phyloP scores from a whole-genome alignment of 2,329 filamentous ascomycete genomes.

The Epichloe sibirici region DNA sequence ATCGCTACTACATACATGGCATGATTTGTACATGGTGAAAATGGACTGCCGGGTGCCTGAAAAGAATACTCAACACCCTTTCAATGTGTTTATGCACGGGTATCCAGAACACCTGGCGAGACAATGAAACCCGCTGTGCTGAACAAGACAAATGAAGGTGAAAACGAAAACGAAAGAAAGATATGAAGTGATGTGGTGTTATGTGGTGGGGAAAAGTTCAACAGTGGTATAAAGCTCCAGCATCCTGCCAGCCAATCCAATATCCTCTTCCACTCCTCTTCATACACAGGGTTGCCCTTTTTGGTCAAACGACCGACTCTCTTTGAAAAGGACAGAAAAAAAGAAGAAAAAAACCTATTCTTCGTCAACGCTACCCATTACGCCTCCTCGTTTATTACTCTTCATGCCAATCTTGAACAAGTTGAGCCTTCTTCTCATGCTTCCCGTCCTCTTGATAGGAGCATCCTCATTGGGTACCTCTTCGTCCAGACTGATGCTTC shows the following conservation, averaged over 20 bases:
- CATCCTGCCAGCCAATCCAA: not conserved
- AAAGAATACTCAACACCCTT: not conserved
- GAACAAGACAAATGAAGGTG: not conserved
- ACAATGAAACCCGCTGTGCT: not conserved
- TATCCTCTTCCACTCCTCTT: not conserved
- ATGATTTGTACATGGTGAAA: not conserved
- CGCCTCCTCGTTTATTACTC: slow-evolving; percentile 39
- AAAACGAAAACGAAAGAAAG: not conserved
- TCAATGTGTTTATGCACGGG: not conserved
- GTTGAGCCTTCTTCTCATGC: slow-evolving; percentile 67
- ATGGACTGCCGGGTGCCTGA: not conserved
- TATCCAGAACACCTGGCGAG: not conserved
- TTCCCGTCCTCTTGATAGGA: slow-evolving; percentile 38
- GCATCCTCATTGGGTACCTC: slow-evolving; percentile 19
- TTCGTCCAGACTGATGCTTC: slow-evolving; percentile 12
- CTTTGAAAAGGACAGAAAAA: not conserved
- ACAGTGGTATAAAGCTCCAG: not conserved
- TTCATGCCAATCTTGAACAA: slow-evolving; percentile 65
- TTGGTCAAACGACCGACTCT: no score
- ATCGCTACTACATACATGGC: not conserved
- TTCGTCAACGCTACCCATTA: slow-evolving; percentile 44
- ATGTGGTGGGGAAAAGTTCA: not conserved
- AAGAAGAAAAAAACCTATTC: slow-evolving; percentile 25
- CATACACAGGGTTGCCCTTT: not conserved
- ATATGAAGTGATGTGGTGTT: not conserved